Evolutionary conservation across 2,329 filamentous ascomycete genomes (phyloP), one percentile per base, ranked within the genome.

Genomic region (Pleomassaria siparia): DNA sequence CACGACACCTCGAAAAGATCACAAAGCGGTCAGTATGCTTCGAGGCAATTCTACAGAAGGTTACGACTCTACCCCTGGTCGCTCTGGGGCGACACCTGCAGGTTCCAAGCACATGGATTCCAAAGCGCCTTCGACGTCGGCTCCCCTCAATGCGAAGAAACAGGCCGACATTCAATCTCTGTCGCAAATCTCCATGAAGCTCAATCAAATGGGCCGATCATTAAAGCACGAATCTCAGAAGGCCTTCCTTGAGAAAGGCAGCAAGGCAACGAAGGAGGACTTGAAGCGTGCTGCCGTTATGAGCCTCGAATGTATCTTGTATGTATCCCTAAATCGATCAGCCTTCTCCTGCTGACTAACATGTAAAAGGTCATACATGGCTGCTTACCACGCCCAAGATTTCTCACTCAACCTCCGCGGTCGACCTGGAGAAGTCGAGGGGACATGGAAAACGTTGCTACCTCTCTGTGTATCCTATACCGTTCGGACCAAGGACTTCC

Each of bases 191-290:
- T 74, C 72, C 12, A 64, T 63, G 41, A 72, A 72, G 25, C 57
- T 74, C 35, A 72, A 74, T 29, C 62, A 58, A 3, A 64, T 74
- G 44, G 75, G 75, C 9, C 70, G 73, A 7, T 66, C 72, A 1
- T 60, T 78, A n/a, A 78, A 78, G 59, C 74, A 77, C 44, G 69
- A 74, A 40, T 68, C 70, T 2, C 64, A 70, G 32, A 71, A 69
- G 43, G 64, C 74, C 43, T 58, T 66, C 32, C 54, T 37, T 1
- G 58, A 62, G 7, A 58, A 58, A 16, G 51, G 55, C 39, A 57
- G 53, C 10, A 58, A 62, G 26, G 42, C 59, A 25, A 63, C 46
- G 2, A 64, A 69, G 29, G 56, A 63, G 16, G 69, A 73, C 21
- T 57, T 63, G 35, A 70, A 72, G 53, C 64, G 62, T 7, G 67